These are phyloP conservation scores for Nigrograna mackinnonii DNA, from an alignment of 2,329 filamentous ascomycete genomes.

Conservation along the genomic window DNA sequence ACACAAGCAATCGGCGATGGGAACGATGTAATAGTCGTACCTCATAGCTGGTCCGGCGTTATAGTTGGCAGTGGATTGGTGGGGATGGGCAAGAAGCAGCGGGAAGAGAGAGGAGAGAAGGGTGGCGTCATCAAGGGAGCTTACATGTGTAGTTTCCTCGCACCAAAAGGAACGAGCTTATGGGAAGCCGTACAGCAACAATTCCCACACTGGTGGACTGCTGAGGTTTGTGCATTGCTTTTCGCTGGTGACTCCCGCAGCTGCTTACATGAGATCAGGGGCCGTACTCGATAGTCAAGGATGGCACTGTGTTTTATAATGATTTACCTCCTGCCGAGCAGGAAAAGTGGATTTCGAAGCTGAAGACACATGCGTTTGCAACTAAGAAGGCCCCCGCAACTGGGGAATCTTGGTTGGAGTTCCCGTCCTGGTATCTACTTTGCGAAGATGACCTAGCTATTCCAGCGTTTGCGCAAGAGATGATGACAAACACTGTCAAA, in stretches of 20 bases:
- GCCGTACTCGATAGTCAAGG: conserved; percentile 3
- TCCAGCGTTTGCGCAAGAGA: conserved; percentile 31
- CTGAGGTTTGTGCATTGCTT: conserved; percentile 28
- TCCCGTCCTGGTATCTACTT: conserved; percentile 40
- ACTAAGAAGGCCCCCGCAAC: conserved; percentile 28
- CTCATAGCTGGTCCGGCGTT: conserved; percentile 51
- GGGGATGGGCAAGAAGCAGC: conserved; percentile 37
- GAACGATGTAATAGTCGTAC: conserved; percentile 47
- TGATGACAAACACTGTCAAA: conserved; percentile 28
- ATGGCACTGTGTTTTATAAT: conserved; percentile 22
- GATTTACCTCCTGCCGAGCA: conserved; percentile 23
- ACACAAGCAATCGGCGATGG: conserved; percentile 40
- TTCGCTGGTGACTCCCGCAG: no score
- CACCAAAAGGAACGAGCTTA: conserved; percentile 38
- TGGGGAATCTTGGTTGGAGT: conserved; percentile 37
- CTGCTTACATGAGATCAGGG: no score
- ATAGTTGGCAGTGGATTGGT: conserved; percentile 40
- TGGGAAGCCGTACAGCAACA: conserved; percentile 27
- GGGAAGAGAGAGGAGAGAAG: conserved; percentile 36
- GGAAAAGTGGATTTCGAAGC: conserved; percentile 14
- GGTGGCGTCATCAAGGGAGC: conserved; percentile 42
- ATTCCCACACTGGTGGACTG: conserved; percentile 28
- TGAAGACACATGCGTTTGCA: conserved; percentile 26
- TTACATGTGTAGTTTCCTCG: conserved; percentile 42
- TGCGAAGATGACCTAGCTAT: conserved; percentile 42